A percentile compares a stretch with the other conserved stretches of the same genome.
Conservation (phyloP, 345 rosid genomes). For the Triadica sebifera region DNA sequence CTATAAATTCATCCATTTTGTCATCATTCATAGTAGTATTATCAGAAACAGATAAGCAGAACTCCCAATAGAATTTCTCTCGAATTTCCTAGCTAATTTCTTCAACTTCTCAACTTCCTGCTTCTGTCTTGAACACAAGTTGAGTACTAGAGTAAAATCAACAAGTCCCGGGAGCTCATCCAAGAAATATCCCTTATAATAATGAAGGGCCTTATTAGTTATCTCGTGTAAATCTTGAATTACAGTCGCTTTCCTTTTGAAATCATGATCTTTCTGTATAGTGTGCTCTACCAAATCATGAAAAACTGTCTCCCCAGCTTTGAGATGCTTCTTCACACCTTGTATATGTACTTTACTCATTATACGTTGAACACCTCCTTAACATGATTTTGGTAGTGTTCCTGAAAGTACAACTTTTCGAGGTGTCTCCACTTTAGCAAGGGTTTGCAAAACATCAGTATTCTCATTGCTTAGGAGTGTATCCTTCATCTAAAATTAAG, state of each 20-base stretch:
- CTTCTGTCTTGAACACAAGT: slow-evolving; percentile 56
- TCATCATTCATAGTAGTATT: slow-evolving; percentile 34
- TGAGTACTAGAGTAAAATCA: slow-evolving; percentile 76
- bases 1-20: slow-evolving; percentile 56
- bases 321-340: slow-evolving; percentile 44
- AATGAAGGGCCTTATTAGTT: slow-evolving; percentile 75
- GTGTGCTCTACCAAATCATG: slow-evolving; percentile 70
- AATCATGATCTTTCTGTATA: slow-evolving; percentile 48
- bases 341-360: slow-evolving; percentile 60
- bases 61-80: slow-evolving; percentile 61
- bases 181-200: slow-evolving; percentile 81
- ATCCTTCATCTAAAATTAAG: slow-evolving; percentile 88
- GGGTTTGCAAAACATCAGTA: slow-evolving; percentile 64
- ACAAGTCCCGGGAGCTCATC: slow-evolving; percentile 83
- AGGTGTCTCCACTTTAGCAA: slow-evolving; percentile 75
- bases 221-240: slow-evolving; percentile 83
- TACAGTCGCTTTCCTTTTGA: slow-evolving; percentile 54
- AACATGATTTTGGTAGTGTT: slow-evolving; percentile 85
- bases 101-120: slow-evolving; percentile 45
- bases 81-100: slow-evolving; percentile 49
- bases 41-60: slow-evolving; percentile 54
- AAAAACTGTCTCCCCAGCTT: slow-evolving; percentile 47
- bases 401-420: slow-evolving; percentile 89
- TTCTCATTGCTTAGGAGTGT: slow-evolving; percentile 81
- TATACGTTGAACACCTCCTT: slow-evolving; percentile 83